These are phyloP conservation scores for Tothia fuscella DNA, from an alignment of 2,329 filamentous ascomycete genomes.

Conservation along the genomic window DNA sequence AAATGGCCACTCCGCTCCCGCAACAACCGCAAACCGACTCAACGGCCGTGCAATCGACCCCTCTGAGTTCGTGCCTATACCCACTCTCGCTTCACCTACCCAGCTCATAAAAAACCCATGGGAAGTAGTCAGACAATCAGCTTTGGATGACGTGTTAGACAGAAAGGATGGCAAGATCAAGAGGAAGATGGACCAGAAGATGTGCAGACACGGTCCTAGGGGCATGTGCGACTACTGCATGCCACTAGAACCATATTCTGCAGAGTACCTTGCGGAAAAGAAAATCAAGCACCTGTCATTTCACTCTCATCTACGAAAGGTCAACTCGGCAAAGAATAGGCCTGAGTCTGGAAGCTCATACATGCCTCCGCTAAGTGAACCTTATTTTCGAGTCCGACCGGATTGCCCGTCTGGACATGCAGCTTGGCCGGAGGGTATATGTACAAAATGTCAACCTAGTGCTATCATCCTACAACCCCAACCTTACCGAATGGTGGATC, in stretches of 20 bases:
- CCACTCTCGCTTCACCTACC: constrained; percentile 41
- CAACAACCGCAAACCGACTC: constrained; percentile 47
- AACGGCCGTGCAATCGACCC: constrained; percentile 64
- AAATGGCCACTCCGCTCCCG: constrained; percentile 35
- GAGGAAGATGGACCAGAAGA: constrained; percentile 59
- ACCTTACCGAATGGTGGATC: constrained; percentile 91
- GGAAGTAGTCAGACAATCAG: constrained; percentile 82
- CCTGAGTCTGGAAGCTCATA: constrained; percentile 88
- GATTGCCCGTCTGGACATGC: constrained; percentile 90
- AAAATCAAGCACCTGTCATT: constrained; percentile 99
- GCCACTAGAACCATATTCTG: constrained; percentile 85
- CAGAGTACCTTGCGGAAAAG: constrained; percentile 81
- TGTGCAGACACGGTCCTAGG: constrained; percentile 93
- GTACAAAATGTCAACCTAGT: constrained; percentile 94
- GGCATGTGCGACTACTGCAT: constrained; percentile 99
- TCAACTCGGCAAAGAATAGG: constrained; percentile 94
- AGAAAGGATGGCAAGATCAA: constrained; percentile 81
- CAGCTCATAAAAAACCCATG: constrained; percentile 73
- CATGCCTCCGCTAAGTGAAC: constrained; percentile 88
- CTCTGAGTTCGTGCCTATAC: constrained; percentile 53
- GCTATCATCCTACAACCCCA: constrained; percentile 93
- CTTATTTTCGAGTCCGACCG: constrained; percentile 77
- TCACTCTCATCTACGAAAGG: constrained; percentile 85
- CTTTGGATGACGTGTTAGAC: constrained; percentile 77
- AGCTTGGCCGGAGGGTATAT: constrained; percentile 90